Conservation (phyloP, 2,329 filamentous ascomycete genomes). For the Colletotrichum australisinense region DNA sequence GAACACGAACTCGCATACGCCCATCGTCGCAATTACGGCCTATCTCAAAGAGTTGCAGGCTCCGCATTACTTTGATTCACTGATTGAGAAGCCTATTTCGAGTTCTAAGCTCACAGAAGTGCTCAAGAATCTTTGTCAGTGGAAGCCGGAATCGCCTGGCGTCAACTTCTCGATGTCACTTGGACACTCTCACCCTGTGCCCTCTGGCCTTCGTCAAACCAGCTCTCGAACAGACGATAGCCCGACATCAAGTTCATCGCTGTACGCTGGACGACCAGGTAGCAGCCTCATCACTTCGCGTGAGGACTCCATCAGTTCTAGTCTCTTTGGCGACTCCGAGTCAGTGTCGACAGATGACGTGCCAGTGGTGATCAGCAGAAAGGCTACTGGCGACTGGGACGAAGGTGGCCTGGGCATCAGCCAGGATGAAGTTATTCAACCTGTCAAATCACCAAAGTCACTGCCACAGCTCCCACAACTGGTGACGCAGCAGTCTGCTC, state of each 20-base stretch:
- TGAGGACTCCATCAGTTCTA: constrained; percentile 89
- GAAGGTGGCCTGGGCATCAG: constrained; percentile 84
- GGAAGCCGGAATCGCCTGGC: constrained; percentile 79
- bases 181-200: constrained; percentile 67
- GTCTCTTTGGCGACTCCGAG: constrained; percentile 88
- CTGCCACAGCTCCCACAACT: constrained; percentile 68
- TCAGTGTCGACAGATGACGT: constrained; percentile 82
- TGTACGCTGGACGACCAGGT: constrained; percentile 75
- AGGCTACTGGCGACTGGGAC: constrained; percentile 81
- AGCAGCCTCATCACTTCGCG: constrained; percentile 83
- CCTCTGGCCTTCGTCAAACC: constrained; percentile 74
- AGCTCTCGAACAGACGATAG: constrained; percentile 79
- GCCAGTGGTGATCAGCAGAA: constrained; percentile 79
- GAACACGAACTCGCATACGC: constrained; percentile 93
- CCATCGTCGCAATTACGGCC: constrained; percentile 95
- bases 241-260: constrained; percentile 82
- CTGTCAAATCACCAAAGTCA: constrained; percentile 51
- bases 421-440: constrained; percentile 62
- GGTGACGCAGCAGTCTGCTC: constrained; percentile 72
- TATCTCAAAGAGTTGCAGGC: constrained; percentile 98
- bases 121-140: constrained; percentile 88
- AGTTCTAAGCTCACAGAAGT: constrained; percentile 91
- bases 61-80: constrained; percentile 92
- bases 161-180: constrained; percentile 54
- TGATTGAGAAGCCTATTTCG: constrained; percentile 97